phyloP scores from a whole-genome alignment of 2,329 filamentous ascomycete species.

The Trichoderma endophyticum region DNA sequence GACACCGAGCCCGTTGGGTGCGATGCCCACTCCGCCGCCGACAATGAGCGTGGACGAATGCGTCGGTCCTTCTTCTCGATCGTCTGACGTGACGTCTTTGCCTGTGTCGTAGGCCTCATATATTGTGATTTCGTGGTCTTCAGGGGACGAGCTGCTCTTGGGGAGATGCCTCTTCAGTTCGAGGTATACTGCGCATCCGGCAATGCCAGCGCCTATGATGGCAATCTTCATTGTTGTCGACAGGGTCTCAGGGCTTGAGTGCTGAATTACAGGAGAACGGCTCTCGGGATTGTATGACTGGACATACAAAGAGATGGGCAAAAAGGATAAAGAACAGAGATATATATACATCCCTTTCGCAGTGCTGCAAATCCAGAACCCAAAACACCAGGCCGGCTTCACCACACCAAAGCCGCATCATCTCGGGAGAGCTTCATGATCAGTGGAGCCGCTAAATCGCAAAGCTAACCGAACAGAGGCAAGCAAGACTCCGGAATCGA shows the following conservation, averaged over 20 bases:
- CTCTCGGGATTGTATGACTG: too few species aligned
- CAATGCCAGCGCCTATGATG: constrained; percentile 28
- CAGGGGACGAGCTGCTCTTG: not conserved
- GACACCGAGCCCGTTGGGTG: constrained; percentile 27
- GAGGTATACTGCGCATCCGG: constrained; percentile 27
- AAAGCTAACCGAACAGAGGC: constrained; percentile 7
- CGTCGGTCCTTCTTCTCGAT: constrained; percentile 23
- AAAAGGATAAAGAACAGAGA: not conserved
- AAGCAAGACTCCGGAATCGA: not conserved
- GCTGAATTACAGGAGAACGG: not conserved
- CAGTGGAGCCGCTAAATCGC: constrained; percentile 12
- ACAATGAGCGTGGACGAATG: constrained; percentile 27
- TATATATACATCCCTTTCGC: not conserved
- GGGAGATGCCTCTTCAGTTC: constrained; percentile 26
- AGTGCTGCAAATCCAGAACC: not conserved
- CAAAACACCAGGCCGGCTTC: not conserved
- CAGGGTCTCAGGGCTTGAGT: not conserved
- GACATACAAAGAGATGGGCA: not conserved
- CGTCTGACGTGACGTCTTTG: constrained; percentile 20
- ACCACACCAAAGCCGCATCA: not conserved
- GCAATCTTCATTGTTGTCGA: constrained; percentile 24
- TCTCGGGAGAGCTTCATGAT: constrained; percentile 4
- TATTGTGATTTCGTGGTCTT: constrained; percentile 24
- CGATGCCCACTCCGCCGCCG: constrained; percentile 26
- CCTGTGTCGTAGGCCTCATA: constrained; percentile 27